Evolutionary conservation across 2,329 filamentous ascomycete species (phyloP).

Genomic region (Fusarium caatingaense): DNA sequence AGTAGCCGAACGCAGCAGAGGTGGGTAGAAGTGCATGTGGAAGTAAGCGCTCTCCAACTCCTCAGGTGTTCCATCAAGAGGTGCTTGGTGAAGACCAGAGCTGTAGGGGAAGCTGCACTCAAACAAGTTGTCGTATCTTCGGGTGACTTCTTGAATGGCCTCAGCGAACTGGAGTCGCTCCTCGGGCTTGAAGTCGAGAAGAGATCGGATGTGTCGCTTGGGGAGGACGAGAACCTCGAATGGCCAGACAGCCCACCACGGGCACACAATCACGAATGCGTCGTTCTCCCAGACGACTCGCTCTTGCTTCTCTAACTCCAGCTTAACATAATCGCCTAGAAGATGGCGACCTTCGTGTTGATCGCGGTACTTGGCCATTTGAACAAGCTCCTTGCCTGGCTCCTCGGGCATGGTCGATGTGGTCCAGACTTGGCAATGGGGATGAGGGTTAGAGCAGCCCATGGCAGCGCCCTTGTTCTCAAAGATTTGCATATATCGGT

Average conservation of each 20-base stretch:
- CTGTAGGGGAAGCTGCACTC: constrained; percentile 97
- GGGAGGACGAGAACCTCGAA: constrained; percentile 93
- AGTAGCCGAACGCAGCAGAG: constrained; percentile 88
- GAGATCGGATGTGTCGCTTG: constrained; percentile 83
- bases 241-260: constrained; percentile 98
- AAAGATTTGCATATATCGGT: constrained; percentile 98
- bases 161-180: constrained; percentile 84
- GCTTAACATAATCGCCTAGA: constrained; percentile 84
- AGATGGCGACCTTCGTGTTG: constrained; percentile 81
- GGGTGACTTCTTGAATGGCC: constrained; percentile 86
- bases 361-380: constrained; percentile 81
- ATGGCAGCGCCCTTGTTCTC: constrained; percentile 98
- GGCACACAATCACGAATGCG: constrained; percentile 86
- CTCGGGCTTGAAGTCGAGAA: constrained; percentile 80
- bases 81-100: constrained; percentile 96
- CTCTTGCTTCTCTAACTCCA: constrained; percentile 85
- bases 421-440: constrained; percentile 96
- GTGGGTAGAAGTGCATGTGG: constrained; percentile 98
- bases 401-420: constrained; percentile 93
- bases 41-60: constrained; percentile 91
- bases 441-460: constrained; percentile 98
- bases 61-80: constrained; percentile 81
- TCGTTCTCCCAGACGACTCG: constrained; percentile 90
- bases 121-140: constrained; percentile 96
- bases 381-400: constrained; percentile 79